Evolutionary conservation across 1,284 basidiomycete genomes (phyloP), one percentile per base, ranked within the genome.

Genomic region (Sporisorium sorghi): DNA sequence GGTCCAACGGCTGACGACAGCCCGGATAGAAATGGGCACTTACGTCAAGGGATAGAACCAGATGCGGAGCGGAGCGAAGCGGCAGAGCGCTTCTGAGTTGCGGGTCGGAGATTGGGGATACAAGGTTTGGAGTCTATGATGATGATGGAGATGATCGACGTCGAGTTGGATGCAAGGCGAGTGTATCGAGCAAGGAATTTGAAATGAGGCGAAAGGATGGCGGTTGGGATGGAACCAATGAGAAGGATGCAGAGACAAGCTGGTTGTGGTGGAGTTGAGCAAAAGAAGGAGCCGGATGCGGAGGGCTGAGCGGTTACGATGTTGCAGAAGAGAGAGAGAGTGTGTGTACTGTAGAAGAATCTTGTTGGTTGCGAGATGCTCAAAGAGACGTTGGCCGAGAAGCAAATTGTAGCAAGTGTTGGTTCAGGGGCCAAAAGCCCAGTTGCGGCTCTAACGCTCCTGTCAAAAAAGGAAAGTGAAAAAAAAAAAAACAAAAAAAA

Each of bases 391-490:
- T n/a, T 55, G 59, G 54, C 59, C 50, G 65, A 62, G 59, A 44
- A 51, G 24, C 35, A 26, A n/a, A 24, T 24, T 14, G 35, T 15
- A 23, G 12, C 10, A 11, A 6, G 24, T 40, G 37, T 42, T 42
- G 24, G 35, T 48, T 63, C 52, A 69, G 67, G 67, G 67, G 67
- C 57, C 39, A 55, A 30, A 15, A 24, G 40, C 24, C 14, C 51
- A 21, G 35, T 59, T 21, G n/a, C 11, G n/a, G n/a, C n/a, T n/a
- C n/a, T n/a, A 33, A 14, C 9, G 24, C 17, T 33, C 17, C 55
- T 50, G 65, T 68, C 54, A 54, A 58, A 68, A 58, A 53, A 62
- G 65, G 50, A 57, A 68, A 24, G 59, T 68, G 58, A 21, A 30
- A 53, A 17, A 35, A 28, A 47, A 35, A 30, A 35, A 35, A 33